Conservation (phyloP, 1,139 yeast species). For the Geotrichum candidum region DNA sequence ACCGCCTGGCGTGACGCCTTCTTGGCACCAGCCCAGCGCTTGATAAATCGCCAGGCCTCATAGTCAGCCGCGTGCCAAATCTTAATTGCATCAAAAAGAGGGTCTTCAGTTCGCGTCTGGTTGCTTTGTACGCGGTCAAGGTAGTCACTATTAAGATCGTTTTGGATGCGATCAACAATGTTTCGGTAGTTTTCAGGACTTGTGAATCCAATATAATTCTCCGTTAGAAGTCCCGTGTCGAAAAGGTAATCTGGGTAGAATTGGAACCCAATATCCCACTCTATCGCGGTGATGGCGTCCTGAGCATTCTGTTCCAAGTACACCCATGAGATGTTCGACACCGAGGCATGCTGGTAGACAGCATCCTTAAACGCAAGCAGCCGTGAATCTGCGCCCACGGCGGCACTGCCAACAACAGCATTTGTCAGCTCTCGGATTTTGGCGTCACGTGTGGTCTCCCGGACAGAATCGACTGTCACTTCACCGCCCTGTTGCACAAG, state of each 20-base stretch:
- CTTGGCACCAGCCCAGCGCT: constrained; percentile 10
- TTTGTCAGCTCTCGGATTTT: not conserved
- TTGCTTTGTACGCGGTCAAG: not conserved
- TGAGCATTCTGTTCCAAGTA: not conserved
- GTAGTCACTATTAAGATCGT: constrained; percentile 8
- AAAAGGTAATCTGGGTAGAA: not conserved
- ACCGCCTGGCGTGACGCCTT: constrained; percentile 6
- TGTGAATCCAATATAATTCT: not conserved
- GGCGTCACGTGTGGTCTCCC: not conserved
- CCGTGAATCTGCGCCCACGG: not conserved
- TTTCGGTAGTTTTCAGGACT: not conserved
- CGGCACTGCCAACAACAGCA: not conserved
- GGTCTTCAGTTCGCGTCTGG: not conserved
- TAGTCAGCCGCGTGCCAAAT: constrained; percentile 13
- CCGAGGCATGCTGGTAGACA: constrained; percentile 3
- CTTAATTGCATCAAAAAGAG: constrained; percentile 9
- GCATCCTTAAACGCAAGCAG: constrained; percentile 12
- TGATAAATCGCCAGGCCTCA: constrained; percentile 14
- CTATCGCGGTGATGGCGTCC: not conserved
- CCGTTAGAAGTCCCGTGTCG: not conserved
- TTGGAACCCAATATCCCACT: constrained; percentile 13
- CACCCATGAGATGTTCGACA: constrained; percentile 14
- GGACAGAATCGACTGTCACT: constrained; percentile 2
- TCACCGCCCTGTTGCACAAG: not conserved
- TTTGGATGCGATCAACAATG: not conserved